Conservation (phyloP, 441 rosid species). For the Brassica balearica region DNA sequence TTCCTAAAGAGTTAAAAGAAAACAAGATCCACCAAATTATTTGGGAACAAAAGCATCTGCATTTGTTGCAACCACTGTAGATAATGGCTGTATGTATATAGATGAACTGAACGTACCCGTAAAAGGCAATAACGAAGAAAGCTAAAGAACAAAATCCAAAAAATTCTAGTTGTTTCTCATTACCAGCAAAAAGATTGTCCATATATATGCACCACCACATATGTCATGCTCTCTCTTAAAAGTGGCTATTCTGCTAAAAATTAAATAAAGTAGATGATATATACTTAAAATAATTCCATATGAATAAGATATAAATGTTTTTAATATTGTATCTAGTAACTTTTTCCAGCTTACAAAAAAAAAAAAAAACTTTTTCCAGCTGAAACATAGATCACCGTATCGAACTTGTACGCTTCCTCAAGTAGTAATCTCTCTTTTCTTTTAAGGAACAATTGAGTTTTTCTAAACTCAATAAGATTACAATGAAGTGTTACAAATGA, state of each 20-base stretch:
- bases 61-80: slow-evolving; percentile 42
- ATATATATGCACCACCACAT: slow-evolving; percentile 29
- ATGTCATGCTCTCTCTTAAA: slow-evolving; percentile 28
- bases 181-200: slow-evolving; percentile 34
- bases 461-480: neutral
- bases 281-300: neutral
- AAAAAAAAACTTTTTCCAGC: slow-evolving; percentile 1
- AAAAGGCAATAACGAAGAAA: slow-evolving; percentile 28
- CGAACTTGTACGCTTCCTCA: slow-evolving; percentile 19
- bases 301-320: neutral
- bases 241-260: slow-evolving; percentile 18
- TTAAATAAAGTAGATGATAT: neutral
- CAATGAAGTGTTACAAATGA: neutral
- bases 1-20: neutral
- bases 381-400: slow-evolving; percentile 20
- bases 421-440: neutral
- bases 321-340: neutral
- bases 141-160: slow-evolving; percentile 42
- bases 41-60: slow-evolving; percentile 42
- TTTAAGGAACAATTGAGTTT: neutral
- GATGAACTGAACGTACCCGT: slow-evolving; percentile 44
- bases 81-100: slow-evolving; percentile 26
- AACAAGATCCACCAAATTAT: neutral
- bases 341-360: neutral
- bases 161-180: slow-evolving; percentile 34